Conservation (phyloP, 2,329 filamentous ascomycete species). For the Paracamarosporium sp. region DNA sequence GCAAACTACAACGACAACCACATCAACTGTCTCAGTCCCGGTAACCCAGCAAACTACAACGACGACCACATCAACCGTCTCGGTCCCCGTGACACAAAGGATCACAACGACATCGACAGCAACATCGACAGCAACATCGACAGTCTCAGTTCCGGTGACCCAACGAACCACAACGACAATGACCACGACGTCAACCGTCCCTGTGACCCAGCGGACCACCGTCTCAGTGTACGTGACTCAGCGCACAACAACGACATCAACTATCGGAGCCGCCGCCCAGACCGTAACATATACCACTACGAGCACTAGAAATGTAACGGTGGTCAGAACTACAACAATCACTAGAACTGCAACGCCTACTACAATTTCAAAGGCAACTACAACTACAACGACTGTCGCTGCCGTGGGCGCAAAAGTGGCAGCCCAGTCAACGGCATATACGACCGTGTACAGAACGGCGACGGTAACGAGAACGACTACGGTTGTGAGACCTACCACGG, state of each 20-base stretch:
- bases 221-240: no score
- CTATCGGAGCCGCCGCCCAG: no score
- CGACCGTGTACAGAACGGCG: background rate
- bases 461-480: background rate
- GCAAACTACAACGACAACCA: no score
- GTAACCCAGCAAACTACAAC: no score
- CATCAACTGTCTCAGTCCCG: background rate
- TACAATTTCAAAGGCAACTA: background rate
- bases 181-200: background rate
- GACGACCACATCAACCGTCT: background rate
- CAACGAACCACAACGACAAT: background rate
- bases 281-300: background rate
- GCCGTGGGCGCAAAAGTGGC: background rate
- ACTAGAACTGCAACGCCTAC: background rate
- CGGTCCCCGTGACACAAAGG: no score
- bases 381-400: background rate
- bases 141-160: background rate
- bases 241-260: no score
- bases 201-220: no score
- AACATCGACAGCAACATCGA: background rate
- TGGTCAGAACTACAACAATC: background rate
- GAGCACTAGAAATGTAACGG: background rate
- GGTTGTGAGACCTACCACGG: background rate
- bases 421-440: background rate
- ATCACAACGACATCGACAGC: no score